Conservation (phyloP, 768 basidiomycete species). For the Agaricus bisporus region DNA sequence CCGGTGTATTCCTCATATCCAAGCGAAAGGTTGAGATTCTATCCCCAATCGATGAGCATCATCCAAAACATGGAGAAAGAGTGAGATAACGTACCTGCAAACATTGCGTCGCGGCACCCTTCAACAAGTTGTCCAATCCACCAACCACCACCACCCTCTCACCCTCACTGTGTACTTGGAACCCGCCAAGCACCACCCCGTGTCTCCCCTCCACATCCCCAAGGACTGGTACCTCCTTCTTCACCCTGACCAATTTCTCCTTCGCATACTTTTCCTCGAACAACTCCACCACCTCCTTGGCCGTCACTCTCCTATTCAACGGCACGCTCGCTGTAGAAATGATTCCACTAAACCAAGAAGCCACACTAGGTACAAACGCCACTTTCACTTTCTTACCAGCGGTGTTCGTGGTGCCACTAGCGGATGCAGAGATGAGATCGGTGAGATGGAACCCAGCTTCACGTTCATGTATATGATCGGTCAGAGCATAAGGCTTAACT, state of each 20-base stretch:
- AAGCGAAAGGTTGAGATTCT: conserved; percentile 89
- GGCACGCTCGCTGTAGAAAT: conserved; percentile 83
- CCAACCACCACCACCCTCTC: conserved; percentile 94
- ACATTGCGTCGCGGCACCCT: conserved; percentile 99
- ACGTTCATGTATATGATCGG: conserved; percentile 98
- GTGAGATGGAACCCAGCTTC: conserved; percentile 87
- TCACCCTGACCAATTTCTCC: conserved; percentile 68
- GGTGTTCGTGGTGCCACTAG: neutral
- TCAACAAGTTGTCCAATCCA: conserved; percentile 92
- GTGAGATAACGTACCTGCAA: conserved; percentile 58
- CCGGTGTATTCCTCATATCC: conserved; percentile 84
- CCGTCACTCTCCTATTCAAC: conserved; percentile 57
- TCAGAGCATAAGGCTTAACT: conserved; percentile 81
- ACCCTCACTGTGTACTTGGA: conserved; percentile 86
- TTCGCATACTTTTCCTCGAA: conserved; percentile 74
- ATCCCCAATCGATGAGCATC: neutral
- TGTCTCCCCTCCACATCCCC: conserved; percentile 76
- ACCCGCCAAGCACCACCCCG: conserved; percentile 87
- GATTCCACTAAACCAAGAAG: conserved; percentile 97
- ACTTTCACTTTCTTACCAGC: conserved; percentile 37
- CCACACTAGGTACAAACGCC: conserved; percentile 83
- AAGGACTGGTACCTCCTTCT: conserved; percentile 67
- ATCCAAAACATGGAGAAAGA: neutral
- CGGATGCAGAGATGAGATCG: conserved; percentile 33
- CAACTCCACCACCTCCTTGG: conserved; percentile 62